phyloP scores from a whole-genome alignment of 2,329 filamentous ascomycete genomes.

The Aureobasidium namibiae region DNA sequence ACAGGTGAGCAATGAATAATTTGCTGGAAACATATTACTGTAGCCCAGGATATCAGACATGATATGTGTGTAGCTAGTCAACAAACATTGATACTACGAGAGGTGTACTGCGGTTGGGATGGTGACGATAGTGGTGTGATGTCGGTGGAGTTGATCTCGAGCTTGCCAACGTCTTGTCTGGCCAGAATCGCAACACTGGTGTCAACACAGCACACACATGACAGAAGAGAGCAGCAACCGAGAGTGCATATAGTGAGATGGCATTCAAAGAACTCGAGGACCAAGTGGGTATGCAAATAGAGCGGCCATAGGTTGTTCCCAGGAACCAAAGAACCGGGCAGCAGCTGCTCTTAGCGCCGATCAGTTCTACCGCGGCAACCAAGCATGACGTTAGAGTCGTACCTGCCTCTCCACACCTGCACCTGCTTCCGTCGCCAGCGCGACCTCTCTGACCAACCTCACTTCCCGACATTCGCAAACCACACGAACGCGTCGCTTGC shows the following conservation, averaged over 20 bases:
- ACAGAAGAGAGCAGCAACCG: background rate
- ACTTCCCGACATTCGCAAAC: background rate
- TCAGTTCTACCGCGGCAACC: background rate
- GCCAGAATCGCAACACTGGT: background rate
- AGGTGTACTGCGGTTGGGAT: background rate
- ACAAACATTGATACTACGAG: background rate
- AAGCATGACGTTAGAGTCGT: background rate
- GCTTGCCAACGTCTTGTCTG: background rate
- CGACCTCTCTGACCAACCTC: conserved; percentile 6
- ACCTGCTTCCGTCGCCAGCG: background rate
- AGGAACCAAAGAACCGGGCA: conserved; percentile 6
- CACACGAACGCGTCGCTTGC: background rate
- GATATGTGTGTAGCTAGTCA: background rate
- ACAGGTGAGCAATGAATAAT: background rate
- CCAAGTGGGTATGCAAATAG: background rate
- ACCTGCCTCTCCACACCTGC: conserved; percentile 6
- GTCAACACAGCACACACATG: background rate
- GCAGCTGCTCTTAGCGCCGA: conserved; percentile 9
- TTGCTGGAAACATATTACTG: no score
- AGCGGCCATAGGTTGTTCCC: background rate
- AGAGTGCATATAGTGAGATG: background rate
- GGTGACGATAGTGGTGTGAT: conserved; percentile 1
- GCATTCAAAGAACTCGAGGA: background rate
- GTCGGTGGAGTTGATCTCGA: background rate
- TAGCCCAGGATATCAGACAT: background rate